Conservation (phyloP, 345 rosid species). For the Salix brachista region DNA sequence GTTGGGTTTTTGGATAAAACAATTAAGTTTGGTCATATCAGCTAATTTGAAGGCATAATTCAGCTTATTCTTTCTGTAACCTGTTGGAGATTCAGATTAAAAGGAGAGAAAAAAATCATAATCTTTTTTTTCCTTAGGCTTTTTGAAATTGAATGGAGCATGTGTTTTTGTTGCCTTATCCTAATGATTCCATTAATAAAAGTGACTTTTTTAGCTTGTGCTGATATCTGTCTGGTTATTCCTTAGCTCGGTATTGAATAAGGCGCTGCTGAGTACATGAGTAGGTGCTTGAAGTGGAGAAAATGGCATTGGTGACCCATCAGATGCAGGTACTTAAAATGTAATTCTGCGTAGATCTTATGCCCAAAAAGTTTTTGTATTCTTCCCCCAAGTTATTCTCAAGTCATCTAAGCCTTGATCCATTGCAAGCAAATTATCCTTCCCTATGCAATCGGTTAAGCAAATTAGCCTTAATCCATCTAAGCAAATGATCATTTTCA, state of each 20-base stretch:
- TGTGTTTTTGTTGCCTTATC: not conserved
- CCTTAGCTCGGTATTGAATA: conserved; percentile 24
- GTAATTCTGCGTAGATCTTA: not conserved
- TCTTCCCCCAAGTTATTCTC: not conserved
- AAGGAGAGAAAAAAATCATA: not conserved
- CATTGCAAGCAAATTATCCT: not conserved
- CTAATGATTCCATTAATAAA: not conserved
- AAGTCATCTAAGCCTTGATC: not conserved
- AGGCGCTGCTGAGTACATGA: conserved; percentile 57
- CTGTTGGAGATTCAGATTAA: not conserved
- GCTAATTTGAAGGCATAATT: not conserved
- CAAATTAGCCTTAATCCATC: too few species aligned
- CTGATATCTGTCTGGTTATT: not conserved
- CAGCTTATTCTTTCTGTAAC: not conserved
- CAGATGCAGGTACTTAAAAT: conserved; percentile 60
- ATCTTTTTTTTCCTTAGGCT: not conserved
- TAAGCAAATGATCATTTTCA: not conserved
- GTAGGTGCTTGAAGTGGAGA: conserved; percentile 48
- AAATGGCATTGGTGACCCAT: conserved; percentile 86
- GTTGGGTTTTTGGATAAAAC: not conserved
- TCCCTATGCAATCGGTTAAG: not conserved
- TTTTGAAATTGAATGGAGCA: not conserved
- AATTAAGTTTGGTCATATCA: not conserved
- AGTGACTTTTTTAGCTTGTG: not conserved
- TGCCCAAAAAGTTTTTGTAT: not conserved